A percentile compares a stretch with the other conserved stretches of the same genome.
Evolutionary conservation across 345 rosid genomes (phyloP).

Genomic region (Gossypium rotundifolium): DNA sequence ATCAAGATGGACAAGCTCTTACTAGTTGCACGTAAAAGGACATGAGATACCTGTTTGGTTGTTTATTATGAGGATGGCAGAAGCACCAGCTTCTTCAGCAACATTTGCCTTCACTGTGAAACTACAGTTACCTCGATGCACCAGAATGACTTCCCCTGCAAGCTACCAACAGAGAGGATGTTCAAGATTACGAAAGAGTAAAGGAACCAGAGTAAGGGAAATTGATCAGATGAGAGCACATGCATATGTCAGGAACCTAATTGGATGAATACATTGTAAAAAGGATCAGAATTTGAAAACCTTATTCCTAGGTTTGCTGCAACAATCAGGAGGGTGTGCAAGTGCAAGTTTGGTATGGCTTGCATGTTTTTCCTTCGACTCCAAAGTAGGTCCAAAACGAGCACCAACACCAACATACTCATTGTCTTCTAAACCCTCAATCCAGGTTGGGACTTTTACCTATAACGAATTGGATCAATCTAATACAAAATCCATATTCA

Average conservation of each 20-base stretch:
- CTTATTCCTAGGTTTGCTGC: constrained; percentile 45
- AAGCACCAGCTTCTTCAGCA: constrained; percentile 56
- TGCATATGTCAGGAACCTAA: neutral
- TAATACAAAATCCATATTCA: neutral
- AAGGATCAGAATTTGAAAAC: constrained; percentile 24
- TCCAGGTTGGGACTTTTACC: constrained; percentile 67
- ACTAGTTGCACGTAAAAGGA: neutral
- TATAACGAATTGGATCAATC: constrained; percentile 15
- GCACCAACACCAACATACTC: constrained; percentile 83
- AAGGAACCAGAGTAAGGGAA: neutral
- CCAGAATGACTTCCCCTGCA: constrained; percentile 44
- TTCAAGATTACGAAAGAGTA: constrained; percentile 14
- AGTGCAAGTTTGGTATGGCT: constrained; percentile 35
- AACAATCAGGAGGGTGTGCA: constrained; percentile 68
- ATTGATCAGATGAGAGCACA: neutral
- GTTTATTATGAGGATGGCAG: constrained; percentile 64
- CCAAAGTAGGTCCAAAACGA: constrained; percentile 68
- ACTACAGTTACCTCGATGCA: constrained; percentile 64
- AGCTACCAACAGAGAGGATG: constrained; percentile 31
- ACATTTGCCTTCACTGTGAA: constrained; percentile 55
- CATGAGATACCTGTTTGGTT: constrained; percentile 39
- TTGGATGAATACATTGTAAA: neutral
- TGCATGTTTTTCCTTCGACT: constrained; percentile 63
- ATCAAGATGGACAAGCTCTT: constrained; percentile 2
- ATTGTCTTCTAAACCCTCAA: constrained; percentile 38